Evolutionary conservation across 164 flowering plant genomes (phyloP), one percentile per base, ranked within the genome.

Genomic region (Litsea cubeba): DNA sequence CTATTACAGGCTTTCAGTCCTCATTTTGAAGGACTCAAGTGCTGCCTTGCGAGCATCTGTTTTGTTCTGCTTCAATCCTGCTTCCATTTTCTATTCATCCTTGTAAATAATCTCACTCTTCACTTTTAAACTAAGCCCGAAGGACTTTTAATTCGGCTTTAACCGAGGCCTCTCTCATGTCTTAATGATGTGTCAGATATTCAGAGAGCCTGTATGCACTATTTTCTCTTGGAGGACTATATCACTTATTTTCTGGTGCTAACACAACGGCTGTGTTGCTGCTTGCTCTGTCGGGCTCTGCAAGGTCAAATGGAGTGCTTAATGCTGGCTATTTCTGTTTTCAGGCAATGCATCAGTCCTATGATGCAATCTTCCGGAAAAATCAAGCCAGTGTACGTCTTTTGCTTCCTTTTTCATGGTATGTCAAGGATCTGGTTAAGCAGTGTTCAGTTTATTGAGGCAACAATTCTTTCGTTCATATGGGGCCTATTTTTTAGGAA

Each of bases 31-130:
- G 91, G 98, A 95, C 79, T 62, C 78, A 30, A 79, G 79, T 65
- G 87, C 89, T 75, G 85, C 99, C 14, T 63, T 91, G 65, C 82
- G 86, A 65, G 98, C 97, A 76, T 85, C 98, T 51, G 64, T 86
- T 4, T 79, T 95, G 80, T 95, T 95, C 77, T 93, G 99, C 91
- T 92, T 91, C 85, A 93, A 93, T 78, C 98, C 99, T 51, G 98
- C 98, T 77, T 95, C 99, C 65, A 88, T 91, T 77, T 95, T 95
- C 79, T 93, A 91, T 79, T 90, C 97, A 80, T 91, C 97, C 69
- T 78, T 95, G 98, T 95, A 91, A 76, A 69, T 17, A 23, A 73
- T 76, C 35, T 17, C n/a, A 50, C 65, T 70, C 5, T 46, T 77
- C 72, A 22, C 12, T 54, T 67, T 75, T 70, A 35, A 40, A 51